These are phyloP conservation scores for Rhodamnia argentea DNA, from an alignment of 345 rosid genomes.

Conservation along the genomic window DNA sequence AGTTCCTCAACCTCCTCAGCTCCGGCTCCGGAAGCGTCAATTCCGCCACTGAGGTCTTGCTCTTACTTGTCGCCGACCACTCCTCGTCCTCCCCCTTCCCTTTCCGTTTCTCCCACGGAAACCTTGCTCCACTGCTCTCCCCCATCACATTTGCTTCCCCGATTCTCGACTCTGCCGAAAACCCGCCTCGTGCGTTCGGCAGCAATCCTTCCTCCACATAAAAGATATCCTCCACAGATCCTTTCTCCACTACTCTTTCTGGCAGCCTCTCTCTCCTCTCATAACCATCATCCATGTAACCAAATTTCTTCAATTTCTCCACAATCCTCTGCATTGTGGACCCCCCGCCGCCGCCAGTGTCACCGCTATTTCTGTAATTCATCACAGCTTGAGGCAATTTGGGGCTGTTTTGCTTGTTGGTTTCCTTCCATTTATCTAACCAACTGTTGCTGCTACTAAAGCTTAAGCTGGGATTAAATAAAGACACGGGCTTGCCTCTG, in stretches of 20 bases:
- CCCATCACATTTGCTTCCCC: slow-evolving; percentile 25
- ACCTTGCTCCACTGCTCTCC: slow-evolving; percentile 45
- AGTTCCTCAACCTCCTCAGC: slow-evolving; percentile 64
- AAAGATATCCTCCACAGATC: slow-evolving; percentile 65
- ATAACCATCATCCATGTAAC: slow-evolving; percentile 41
- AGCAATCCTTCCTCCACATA: slow-evolving; percentile 55
- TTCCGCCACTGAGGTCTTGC: slow-evolving; percentile 62
- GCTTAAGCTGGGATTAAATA: background rate
- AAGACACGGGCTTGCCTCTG: slow-evolving; percentile 6
- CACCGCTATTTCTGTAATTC: slow-evolving; percentile 24
- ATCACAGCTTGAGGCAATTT: slow-evolving; percentile 36
- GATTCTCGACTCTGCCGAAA: slow-evolving; percentile 36
- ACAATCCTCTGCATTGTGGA: slow-evolving; percentile 81
- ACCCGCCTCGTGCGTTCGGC: slow-evolving; percentile 60
- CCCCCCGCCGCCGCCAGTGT: slow-evolving; percentile 22
- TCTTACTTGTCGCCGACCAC: slow-evolving; percentile 45
- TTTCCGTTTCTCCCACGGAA: slow-evolving; percentile 79
- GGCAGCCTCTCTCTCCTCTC: slow-evolving; percentile 16
- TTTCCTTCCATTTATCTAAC: slow-evolving; percentile 51
- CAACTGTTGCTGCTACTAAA: slow-evolving; percentile 16
- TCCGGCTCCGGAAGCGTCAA: slow-evolving; percentile 68
- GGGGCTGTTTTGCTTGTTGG: slow-evolving; percentile 20
- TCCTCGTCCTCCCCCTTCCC: slow-evolving; percentile 20
- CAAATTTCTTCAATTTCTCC: slow-evolving; percentile 63
- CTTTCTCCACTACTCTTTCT: slow-evolving; percentile 56